Evolutionary conservation across 2,329 filamentous ascomycete genomes (phyloP).

Genomic region (Alternaria sp.): DNA sequence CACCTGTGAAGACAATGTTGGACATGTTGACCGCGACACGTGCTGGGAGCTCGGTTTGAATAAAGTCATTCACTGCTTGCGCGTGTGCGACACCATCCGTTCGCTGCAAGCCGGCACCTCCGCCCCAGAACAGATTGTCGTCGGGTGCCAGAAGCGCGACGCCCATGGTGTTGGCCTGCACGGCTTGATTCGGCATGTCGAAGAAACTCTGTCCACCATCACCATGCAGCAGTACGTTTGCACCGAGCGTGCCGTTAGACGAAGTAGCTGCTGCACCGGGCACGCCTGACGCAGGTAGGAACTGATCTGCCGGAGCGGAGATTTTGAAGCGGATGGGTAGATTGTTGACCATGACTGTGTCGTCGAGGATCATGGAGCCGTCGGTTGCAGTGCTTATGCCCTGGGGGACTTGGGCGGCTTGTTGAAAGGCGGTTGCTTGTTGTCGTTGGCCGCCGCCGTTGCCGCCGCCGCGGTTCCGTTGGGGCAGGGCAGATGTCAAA

Average conservation of each 20-base stretch:
- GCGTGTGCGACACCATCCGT: conserved; percentile 65
- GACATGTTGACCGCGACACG: conserved; percentile 62
- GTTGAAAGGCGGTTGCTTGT: conserved; percentile 42
- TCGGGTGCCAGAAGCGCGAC: conserved; percentile 64
- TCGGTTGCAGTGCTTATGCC: conserved; percentile 58
- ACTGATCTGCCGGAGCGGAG: conserved; percentile 63
- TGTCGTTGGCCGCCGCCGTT: conserved; percentile 1
- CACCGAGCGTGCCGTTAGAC: conserved; percentile 48
- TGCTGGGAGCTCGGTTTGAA: conserved; percentile 60
- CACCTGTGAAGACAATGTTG: conserved; percentile 66
- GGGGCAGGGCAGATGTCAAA: conserved; percentile 35
- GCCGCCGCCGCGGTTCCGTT: conserved; percentile 28
- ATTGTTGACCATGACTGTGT: conserved; percentile 63
- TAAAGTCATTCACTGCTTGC: conserved; percentile 63
- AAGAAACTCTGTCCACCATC: conserved; percentile 68
- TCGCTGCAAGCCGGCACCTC: conserved; percentile 60
- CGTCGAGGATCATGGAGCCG: conserved; percentile 64
- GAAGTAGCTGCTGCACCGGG: conserved; percentile 54
- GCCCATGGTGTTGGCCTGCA: conserved; percentile 61
- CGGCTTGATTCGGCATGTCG: conserved; percentile 65
- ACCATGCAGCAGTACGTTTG: conserved; percentile 67
- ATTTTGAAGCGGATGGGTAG: conserved; percentile 65
- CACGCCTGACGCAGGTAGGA: conserved; percentile 60
- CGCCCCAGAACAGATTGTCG: conserved; percentile 65
- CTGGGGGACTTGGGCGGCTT: conserved; percentile 46